Conservation (phyloP, 2,329 filamentous ascomycete species). For the Didymella pinodella region DNA sequence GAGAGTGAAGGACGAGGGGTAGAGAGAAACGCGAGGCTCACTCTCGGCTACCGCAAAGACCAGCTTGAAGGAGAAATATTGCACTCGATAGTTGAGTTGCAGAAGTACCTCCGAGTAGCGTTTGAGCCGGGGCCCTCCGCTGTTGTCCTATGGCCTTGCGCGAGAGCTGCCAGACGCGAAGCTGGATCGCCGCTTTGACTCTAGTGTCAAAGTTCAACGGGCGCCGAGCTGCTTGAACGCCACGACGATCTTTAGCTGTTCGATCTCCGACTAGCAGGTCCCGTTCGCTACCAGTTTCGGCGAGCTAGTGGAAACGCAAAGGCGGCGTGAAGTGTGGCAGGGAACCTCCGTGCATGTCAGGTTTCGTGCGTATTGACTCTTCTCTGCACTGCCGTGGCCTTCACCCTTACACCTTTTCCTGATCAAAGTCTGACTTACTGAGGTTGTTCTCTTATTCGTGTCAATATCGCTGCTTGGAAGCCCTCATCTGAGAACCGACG, state of each 20-base stretch:
- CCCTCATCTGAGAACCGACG: no score
- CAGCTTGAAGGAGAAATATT: slow-evolving; percentile 26
- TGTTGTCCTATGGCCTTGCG: slow-evolving; percentile 37
- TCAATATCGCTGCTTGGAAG: not conserved
- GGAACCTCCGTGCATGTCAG: slow-evolving; percentile 19
- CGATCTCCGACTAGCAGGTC: slow-evolving; percentile 36
- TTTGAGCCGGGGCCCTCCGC: slow-evolving; percentile 38
- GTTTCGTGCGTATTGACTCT: slow-evolving; percentile 3
- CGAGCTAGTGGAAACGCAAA: slow-evolving; percentile 37
- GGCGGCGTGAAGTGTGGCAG: slow-evolving; percentile 31
- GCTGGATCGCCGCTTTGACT: slow-evolving; percentile 31
- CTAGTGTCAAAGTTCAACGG: slow-evolving; percentile 41
- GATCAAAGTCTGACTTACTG: not conserved
- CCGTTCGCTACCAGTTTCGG: slow-evolving; percentile 35
- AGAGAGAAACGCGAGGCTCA: slow-evolving; percentile 19
- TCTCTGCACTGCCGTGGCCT: slow-evolving; percentile 3
- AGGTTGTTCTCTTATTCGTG: not conserved
- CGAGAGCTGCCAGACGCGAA: slow-evolving; percentile 26
- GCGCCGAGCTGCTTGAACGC: slow-evolving; percentile 38
- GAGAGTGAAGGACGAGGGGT: slow-evolving; percentile 23
- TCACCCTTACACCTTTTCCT: slow-evolving; percentile 7
- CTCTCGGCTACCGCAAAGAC: slow-evolving; percentile 24
- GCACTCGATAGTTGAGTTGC: slow-evolving; percentile 27
- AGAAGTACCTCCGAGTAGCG: slow-evolving; percentile 26
- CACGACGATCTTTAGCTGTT: slow-evolving; percentile 35